These are phyloP conservation scores for Chalaropsis ovoidea DNA, from an alignment of 2,329 filamentous ascomycete species.

Conservation along the genomic window DNA sequence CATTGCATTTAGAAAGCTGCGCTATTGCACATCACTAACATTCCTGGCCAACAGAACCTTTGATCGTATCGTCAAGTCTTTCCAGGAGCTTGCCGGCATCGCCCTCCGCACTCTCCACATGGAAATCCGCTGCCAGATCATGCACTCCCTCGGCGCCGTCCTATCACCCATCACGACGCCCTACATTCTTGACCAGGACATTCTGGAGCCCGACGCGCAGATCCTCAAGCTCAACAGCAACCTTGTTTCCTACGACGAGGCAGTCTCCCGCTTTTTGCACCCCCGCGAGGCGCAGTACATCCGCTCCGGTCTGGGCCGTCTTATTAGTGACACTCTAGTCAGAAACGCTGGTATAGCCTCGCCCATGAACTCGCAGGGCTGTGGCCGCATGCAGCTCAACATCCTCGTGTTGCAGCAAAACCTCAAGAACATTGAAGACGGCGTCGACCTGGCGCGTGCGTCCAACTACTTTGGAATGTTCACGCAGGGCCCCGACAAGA, in stretches of 20 bases:
- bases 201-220: constrained; percentile 65
- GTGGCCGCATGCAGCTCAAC: constrained; percentile 77
- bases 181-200: constrained; percentile 59
- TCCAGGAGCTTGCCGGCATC: constrained; percentile 67
- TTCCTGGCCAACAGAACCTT: constrained; percentile 51
- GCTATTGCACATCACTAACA: constrained; percentile 15
- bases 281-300: constrained; percentile 63
- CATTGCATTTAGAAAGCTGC: too few species aligned
- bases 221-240: constrained; percentile 77
- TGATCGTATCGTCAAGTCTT: constrained; percentile 74
- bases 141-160: constrained; percentile 62
- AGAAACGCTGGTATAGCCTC: constrained; percentile 59
- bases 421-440: constrained; percentile 78
- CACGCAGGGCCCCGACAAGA: constrained; percentile 52
- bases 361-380: constrained; percentile 75
- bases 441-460: constrained; percentile 53
- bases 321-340: constrained; percentile 73
- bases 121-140: constrained; percentile 75
- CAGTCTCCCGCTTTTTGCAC: constrained; percentile 61
- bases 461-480: constrained; percentile 62
- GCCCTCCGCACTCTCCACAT: constrained; percentile 79
- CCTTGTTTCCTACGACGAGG: constrained; percentile 80
- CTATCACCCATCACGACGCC: constrained; percentile 51
- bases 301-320: constrained; percentile 60
- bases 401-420: constrained; percentile 94